These are phyloP conservation scores for Extremus antarcticus DNA, from an alignment of 495 filamentous ascomycete species.

Conservation along the genomic window DNA sequence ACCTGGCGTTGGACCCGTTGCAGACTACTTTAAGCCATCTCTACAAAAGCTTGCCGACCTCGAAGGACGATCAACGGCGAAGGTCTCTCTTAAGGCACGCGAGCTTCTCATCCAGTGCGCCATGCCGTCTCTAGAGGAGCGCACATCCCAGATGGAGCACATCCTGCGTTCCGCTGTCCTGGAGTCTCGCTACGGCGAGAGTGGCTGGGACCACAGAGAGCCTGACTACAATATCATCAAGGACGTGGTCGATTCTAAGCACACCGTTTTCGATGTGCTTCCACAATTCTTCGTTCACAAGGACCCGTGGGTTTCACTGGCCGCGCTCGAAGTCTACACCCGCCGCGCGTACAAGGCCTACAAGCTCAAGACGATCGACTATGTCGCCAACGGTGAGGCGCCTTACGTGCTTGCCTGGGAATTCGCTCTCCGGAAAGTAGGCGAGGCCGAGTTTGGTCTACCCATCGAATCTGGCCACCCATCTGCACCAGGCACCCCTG, in stretches of 20 bases:
- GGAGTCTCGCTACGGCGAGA: conserved; percentile 92
- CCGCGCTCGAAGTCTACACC: conserved; percentile 89
- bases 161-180: conserved; percentile 95
- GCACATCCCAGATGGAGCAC: conserved; percentile 94
- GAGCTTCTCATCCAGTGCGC: conserved; percentile 96
- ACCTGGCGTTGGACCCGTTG: conserved; percentile 76
- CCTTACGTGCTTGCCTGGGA: conserved; percentile 89
- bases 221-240: conserved; percentile 78
- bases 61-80: conserved; percentile 79
- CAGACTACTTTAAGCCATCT: conserved; percentile 73
- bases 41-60: conserved; percentile 82
- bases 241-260: conserved; percentile 96
- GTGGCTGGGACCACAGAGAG: conserved; percentile 91
- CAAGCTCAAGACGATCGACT: conserved; percentile 73
- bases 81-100: conserved; percentile 92
- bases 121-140: conserved; percentile 88
- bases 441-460: conserved; percentile 76
- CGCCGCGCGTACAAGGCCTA: conserved; percentile 96
- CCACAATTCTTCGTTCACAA: conserved; percentile 87
- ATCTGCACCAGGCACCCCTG: conserved; percentile 77
- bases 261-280: conserved; percentile 93
- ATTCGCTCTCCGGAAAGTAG: conserved; percentile 84
- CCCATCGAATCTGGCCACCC: conserved; percentile 62
- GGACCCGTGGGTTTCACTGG: conserved; percentile 90
- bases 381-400: conserved; percentile 64